These are phyloP conservation scores for Tetracladium marchalianum DNA, from an alignment of 495 filamentous ascomycete species.

Conservation along the genomic window DNA sequence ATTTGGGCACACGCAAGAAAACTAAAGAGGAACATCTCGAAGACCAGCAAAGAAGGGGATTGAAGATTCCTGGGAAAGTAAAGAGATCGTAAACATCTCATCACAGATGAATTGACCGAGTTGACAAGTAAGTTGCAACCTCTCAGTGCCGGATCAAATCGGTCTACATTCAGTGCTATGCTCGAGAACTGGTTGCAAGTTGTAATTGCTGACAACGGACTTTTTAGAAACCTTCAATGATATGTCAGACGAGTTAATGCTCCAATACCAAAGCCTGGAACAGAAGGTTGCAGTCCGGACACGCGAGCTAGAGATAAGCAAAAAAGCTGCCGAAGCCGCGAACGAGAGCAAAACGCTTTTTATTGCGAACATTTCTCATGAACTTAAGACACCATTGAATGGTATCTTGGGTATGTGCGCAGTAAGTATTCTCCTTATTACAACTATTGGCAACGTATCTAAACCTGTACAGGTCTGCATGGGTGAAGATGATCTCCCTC, in stretches of 20 bases:
- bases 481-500: constrained; percentile 69
- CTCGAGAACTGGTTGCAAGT: too few species aligned
- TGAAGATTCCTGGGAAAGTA: constrained; percentile 78
- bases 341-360: constrained; percentile 94
- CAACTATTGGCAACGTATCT: too few species aligned
- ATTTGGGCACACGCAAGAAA: constrained; percentile 18
- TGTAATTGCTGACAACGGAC: constrained; percentile 1
- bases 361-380: constrained; percentile 93
- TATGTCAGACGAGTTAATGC: constrained; percentile 83
- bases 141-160: background rate
- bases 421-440: background rate
- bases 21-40: constrained; percentile 27
- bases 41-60: constrained; percentile 43
- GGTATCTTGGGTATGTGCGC: constrained; percentile 91
- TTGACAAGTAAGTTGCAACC: constrained; percentile 39
- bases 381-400: constrained; percentile 86
- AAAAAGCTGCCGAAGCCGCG: constrained; percentile 82
- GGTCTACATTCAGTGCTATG: too few species aligned
- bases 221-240: constrained; percentile 64
- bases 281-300: constrained; percentile 78
- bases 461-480: constrained; percentile 49
- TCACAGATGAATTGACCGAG: constrained; percentile 84
- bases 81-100: constrained; percentile 58
- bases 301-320: constrained; percentile 73
- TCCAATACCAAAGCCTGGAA: constrained; percentile 76